A percentile compares a stretch with the other conserved stretches of the same genome.
These are phyloP conservation scores for Piloderma croceum DNA, from an alignment of 768 basidiomycete species.

Conservation along the genomic window DNA sequence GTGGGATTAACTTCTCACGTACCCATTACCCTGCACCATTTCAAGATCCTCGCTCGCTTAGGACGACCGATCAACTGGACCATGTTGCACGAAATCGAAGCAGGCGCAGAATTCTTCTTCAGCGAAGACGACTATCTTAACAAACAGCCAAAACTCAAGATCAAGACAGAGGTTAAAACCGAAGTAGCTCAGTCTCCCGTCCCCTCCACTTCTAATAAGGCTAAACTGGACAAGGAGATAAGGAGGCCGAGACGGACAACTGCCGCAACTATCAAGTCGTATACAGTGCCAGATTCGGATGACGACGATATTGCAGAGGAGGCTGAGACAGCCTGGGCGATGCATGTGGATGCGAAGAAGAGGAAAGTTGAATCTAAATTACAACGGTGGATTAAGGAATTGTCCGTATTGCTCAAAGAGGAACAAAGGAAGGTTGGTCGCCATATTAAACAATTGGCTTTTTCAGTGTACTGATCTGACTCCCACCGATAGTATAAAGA, in stretches of 20 bases:
- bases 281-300: conserved; percentile 65
- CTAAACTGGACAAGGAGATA: conserved; percentile 12
- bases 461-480: conserved; percentile 3
- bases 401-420: conserved; percentile 51
- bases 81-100: conserved; percentile 57
- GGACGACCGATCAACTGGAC: too few relatives aligned
- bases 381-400: conserved; percentile 66
- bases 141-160: conserved; percentile 21
- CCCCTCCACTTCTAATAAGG: conserved; percentile 19
- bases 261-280: conserved; percentile 48
- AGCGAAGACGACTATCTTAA: conserved; percentile 65
- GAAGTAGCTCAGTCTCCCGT: conserved; percentile 32
- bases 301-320: conserved; percentile 51
- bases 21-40: conserved; percentile 72
- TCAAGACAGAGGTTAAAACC: conserved; percentile 35
- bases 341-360: conserved; percentile 39
- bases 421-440: conserved; percentile 63
- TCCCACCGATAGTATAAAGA: conserved; percentile 49
- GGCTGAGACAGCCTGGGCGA: conserved; percentile 28
- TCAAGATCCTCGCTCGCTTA: conserved; percentile 64
- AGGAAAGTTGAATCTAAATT: conserved; percentile 39
- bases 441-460: conserved; percentile 1
- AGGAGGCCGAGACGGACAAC: conserved; percentile 54
- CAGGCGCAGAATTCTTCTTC: conserved; percentile 62
- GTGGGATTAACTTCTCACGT: conserved; percentile 32